phyloP scores from a whole-genome alignment of 257 asterid species.

The Forsythia viridissima region DNA sequence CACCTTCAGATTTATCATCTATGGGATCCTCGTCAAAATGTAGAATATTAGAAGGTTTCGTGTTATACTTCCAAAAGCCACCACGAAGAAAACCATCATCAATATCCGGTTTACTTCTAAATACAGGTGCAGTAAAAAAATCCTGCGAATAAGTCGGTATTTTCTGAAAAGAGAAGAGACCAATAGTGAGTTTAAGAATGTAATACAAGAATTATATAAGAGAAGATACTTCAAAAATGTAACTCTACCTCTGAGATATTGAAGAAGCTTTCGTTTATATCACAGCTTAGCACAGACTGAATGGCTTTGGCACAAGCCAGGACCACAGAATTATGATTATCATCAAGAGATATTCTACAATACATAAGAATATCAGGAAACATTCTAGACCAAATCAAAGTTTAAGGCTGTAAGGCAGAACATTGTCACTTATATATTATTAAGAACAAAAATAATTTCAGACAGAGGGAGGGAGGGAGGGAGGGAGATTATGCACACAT shows the following conservation, averaged over 20 bases:
- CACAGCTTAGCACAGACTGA: constrained; percentile 64
- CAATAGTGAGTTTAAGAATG: constrained; percentile 20
- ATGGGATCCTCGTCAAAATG: constrained; percentile 35
- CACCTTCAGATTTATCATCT: constrained; percentile 55
- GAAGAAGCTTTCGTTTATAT: constrained; percentile 60
- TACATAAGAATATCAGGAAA: constrained; percentile 19
- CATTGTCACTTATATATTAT: constrained; percentile 10
- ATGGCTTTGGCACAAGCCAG: constrained; percentile 85
- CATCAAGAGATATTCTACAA: constrained; percentile 83
- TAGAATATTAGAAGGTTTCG: constrained; percentile 75
- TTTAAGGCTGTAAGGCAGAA: constrained; percentile 7
- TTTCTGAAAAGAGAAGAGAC: constrained; percentile 53
- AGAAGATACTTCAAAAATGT: constrained; percentile 14
- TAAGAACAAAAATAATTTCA: not conserved
- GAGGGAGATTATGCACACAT: not conserved
- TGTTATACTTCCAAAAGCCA: constrained; percentile 96
- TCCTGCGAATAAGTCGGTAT: constrained; percentile 49
- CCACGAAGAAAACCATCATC: constrained; percentile 84
- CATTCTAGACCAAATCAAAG: constrained; percentile 4
- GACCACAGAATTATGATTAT: constrained; percentile 80
- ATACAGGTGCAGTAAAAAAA: constrained; percentile 82
- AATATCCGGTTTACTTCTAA: constrained; percentile 80
- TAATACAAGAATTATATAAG: constrained; percentile 10
- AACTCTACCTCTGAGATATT: constrained; percentile 70
- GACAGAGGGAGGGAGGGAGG: not conserved